Base-by-base conservation (phyloP, 1,284 basidiomycete species). In the Ceratobasidium papillatum region DNA sequence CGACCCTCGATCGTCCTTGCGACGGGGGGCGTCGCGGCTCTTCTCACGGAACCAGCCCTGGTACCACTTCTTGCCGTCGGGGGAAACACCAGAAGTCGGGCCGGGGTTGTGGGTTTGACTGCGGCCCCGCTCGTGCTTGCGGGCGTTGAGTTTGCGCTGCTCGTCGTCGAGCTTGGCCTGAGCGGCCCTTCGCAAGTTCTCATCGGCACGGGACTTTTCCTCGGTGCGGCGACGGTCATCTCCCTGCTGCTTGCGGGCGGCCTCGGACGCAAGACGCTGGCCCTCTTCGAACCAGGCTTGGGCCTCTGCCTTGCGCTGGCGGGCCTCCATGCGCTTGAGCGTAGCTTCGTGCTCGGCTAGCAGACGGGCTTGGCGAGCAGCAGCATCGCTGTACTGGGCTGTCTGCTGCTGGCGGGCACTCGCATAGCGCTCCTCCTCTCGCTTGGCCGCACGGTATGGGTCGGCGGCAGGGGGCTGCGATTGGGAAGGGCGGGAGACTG, bases 251-350 rank as follows among this genome's bases (percentile, higher is more conserved):
- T 43, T 41, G 59, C 49, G 61, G 4, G 71, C 71, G 11, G 34
- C 59, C 47, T 63, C 59, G 12, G 38, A 12, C 27, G 71, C 49
- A 32, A 73, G 59, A 34, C 59, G 59, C 71, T 63, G 71, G 59
- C 59, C 43, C 71, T 74, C 71, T 22, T 74, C 71, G 61, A 52
- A 74, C 71, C 71, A 64, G 12, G 71, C 27, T 49, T 74, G 71
- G n/a, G 32, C 58, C 36, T 63, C 58, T 1, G 71, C 71, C 71
- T 63, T 27, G 34, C 47, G 59, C 71, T 63, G 71, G 47, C 59
- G 71, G 14, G 22, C 49, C 49, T 74, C 61, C 71, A 74, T 74
- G 47, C 61, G 49, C 49, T 56, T 63, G 49, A 63, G 59, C 3
- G 59, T 74, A 14, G 59, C 61, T 63, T 74, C 47, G 34, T 36